These are phyloP conservation scores for Suillus plorans DNA, from an alignment of 768 basidiomycete species.

Conservation along the genomic window DNA sequence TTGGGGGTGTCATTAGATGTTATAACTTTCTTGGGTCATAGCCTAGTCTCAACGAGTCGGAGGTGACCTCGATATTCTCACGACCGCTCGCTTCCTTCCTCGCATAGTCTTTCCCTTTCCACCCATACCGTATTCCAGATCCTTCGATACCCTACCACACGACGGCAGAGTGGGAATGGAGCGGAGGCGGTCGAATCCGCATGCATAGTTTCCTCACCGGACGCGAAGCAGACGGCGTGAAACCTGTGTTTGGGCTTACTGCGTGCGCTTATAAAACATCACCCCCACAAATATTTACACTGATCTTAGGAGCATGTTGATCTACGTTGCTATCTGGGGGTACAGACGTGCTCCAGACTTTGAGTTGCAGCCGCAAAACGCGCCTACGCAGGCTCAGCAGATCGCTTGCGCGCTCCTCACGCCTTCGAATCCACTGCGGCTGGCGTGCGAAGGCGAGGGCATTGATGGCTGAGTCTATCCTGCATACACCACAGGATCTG, in stretches of 20 bases:
- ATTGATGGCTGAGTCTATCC: conserved; percentile 21
- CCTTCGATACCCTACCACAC: conserved; percentile 58
- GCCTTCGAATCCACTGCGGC: conserved; percentile 20
- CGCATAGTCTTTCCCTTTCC: conserved; percentile 55
- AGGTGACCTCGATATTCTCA: conserved; percentile 82
- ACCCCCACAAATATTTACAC: background rate
- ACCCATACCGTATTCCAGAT: conserved; percentile 52
- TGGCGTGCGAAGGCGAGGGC: conserved; percentile 27
- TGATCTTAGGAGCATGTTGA: conserved; percentile 46
- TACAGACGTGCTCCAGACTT: conserved; percentile 48
- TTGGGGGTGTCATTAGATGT: conserved; percentile 18
- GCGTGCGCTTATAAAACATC: conserved; percentile 46
- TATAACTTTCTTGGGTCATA: conserved; percentile 35
- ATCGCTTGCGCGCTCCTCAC: conserved; percentile 43
- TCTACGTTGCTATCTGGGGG: conserved; percentile 48
- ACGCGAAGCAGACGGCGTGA: conserved; percentile 78
- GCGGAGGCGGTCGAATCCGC: conserved; percentile 40
- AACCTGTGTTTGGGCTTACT: conserved; percentile 87
- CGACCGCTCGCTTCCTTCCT: conserved; percentile 80
- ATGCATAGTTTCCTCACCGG: conserved; percentile 86
- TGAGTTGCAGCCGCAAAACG: conserved; percentile 41
- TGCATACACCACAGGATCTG: conserved; percentile 7
- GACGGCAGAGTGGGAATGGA: conserved; percentile 51
- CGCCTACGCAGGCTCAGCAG: conserved; percentile 40
- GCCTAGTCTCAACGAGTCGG: conserved; percentile 78